These are phyloP conservation scores for Sarocladium oryzae DNA, from an alignment of 2,329 filamentous ascomycete genomes.

Conservation along the genomic window DNA sequence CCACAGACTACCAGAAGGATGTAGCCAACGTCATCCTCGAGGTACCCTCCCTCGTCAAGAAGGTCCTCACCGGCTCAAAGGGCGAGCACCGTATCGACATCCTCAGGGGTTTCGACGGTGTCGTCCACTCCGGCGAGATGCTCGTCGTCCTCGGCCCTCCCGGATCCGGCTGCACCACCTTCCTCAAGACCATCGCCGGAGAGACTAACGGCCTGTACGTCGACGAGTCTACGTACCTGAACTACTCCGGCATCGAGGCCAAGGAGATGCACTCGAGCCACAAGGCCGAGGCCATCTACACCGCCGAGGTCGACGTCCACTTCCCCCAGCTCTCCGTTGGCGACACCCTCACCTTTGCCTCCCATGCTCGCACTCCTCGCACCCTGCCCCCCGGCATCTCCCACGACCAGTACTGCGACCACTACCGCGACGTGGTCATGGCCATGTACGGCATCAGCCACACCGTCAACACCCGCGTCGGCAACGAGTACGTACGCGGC, in stretches of 20 bases:
- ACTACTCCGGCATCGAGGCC: constrained; percentile 55
- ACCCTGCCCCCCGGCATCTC: constrained; percentile 46
- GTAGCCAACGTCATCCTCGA: constrained; percentile 24
- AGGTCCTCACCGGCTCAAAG: constrained; percentile 3
- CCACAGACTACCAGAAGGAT: constrained; percentile 38
- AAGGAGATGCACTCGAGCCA: constrained; percentile 49
- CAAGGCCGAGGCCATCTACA: constrained; percentile 63
- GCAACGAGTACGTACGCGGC: constrained; percentile 54
- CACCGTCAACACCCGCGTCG: constrained; percentile 53
- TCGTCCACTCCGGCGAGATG: constrained; percentile 48
- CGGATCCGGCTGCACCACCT: constrained; percentile 51
- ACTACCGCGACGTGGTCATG: constrained; percentile 59
- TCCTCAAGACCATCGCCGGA: constrained; percentile 40
- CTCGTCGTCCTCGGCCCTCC: constrained; percentile 49
- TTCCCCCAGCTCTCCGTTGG: constrained; percentile 65
- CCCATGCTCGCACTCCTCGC: constrained; percentile 53
- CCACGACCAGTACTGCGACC: constrained; percentile 39
- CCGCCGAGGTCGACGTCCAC: constrained; percentile 68
- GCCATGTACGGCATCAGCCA: constrained; percentile 52
- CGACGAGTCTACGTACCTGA: constrained; percentile 50
- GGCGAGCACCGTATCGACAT: constrained; percentile 27
- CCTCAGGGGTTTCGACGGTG: constrained; percentile 41
- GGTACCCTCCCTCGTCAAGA: constrained; percentile 14
- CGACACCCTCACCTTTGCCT: constrained; percentile 65
- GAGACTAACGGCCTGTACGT: constrained; percentile 57